Evolutionary conservation across 1,284 basidiomycete species (phyloP).

Genomic region (Ceratobasidium theobromae): DNA sequence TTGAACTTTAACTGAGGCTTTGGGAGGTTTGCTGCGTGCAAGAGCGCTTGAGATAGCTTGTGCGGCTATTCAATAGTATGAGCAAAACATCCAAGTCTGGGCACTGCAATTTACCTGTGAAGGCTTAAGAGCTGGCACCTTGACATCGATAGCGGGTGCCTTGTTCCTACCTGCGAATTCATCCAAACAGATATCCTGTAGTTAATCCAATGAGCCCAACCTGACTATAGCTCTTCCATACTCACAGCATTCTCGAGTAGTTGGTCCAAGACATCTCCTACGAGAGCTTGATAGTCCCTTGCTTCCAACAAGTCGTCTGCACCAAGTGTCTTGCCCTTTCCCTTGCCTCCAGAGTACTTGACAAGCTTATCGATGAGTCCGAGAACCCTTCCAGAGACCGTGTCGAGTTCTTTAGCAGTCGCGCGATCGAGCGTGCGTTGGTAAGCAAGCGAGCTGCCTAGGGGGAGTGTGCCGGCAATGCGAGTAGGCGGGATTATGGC

Average conservation of each 20-base stretch:
- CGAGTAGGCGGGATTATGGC: constrained; percentile 29
- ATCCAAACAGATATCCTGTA: constrained; percentile 79
- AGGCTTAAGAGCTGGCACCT: constrained; percentile 34
- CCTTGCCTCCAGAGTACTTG: constrained; percentile 51
- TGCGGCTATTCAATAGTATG: constrained; percentile 39
- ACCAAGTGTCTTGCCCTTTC: constrained; percentile 45
- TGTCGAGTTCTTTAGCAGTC: constrained; percentile 67
- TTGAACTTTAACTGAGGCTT: constrained; percentile 82
- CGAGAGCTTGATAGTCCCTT: constrained; percentile 70
- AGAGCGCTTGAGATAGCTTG: constrained; percentile 46
- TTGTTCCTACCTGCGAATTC: constrained; percentile 60
- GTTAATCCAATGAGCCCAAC: constrained; percentile 14
- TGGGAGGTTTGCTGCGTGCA: constrained; percentile 65
- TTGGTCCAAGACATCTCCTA: constrained; percentile 83
- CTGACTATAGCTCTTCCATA: constrained; percentile 28
- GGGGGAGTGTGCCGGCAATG: constrained; percentile 31
- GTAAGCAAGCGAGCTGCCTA: constrained; percentile 68
- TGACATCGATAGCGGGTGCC: constrained; percentile 54
- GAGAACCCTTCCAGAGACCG: constrained; percentile 61
- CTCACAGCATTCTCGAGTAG: constrained; percentile 81
- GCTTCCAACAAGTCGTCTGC: constrained; percentile 48
- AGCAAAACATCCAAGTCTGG: background rate
- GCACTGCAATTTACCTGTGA: background rate
- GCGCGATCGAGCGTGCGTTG: constrained; percentile 79
- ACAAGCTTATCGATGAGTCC: constrained; percentile 66